These are phyloP conservation scores for Ceratobasidium sp. DNA, from an alignment of 1,284 basidiomycete species.

Conservation along the genomic window DNA sequence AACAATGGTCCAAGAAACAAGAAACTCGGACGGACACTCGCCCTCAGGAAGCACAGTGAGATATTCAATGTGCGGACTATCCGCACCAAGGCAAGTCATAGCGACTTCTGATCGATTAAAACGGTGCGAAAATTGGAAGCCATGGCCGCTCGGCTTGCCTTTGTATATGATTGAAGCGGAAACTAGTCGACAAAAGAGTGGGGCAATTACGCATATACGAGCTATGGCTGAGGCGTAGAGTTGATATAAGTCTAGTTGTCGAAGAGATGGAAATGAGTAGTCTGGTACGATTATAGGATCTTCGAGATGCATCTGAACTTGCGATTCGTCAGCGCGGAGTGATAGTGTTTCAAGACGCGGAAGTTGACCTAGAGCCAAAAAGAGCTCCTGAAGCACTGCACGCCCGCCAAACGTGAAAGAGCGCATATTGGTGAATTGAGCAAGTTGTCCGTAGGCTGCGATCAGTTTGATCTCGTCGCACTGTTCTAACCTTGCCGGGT, in stretches of 20 bases:
- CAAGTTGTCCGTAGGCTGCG: neutral
- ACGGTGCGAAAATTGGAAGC: neutral
- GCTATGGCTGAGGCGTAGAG: neutral
- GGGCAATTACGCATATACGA: neutral
- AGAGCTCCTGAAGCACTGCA: neutral
- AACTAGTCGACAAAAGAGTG: neutral
- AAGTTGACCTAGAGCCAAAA: neutral
- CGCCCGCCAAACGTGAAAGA: neutral
- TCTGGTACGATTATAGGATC: neutral
- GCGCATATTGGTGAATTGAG: neutral
- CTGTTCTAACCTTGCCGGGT: neutral
- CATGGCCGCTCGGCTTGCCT: too few species aligned
- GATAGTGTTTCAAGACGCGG: neutral
- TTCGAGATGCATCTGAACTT: neutral
- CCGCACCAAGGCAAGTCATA: neutral
- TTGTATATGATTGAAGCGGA: neutral
- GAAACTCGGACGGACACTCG: neutral
- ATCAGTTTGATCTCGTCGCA: neutral
- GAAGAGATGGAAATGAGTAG: neutral
- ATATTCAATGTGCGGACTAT: neutral
- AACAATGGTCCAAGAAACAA: neutral
- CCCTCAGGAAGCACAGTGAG: neutral
- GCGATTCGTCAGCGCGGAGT: neutral
- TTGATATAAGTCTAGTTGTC: neutral
- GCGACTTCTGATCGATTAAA: neutral